phyloP scores from a whole-genome alignment of 257 asterid genomes.

The Solanum chilense region DNA sequence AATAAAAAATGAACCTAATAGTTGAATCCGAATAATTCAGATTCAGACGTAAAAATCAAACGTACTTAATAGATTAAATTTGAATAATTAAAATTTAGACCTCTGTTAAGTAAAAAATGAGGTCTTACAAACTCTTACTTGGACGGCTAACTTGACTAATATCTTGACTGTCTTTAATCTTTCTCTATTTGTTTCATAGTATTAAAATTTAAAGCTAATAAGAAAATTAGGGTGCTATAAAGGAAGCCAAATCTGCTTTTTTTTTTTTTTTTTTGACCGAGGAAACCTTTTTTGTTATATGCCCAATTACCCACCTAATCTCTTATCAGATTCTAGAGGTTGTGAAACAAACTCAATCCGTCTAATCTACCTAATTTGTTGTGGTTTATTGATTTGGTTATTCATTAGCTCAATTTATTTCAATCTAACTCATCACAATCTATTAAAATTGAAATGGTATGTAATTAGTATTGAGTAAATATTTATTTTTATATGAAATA shows the following conservation, averaged over 20 bases:
- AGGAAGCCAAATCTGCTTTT: neutral
- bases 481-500: neutral
- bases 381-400: neutral
- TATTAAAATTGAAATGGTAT: too few species aligned
- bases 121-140: neutral
- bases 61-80: too few species aligned
- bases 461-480: too few species aligned
- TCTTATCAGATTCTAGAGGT: neutral
- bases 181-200: neutral
- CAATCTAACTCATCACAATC: too few species aligned
- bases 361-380: neutral
- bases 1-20: too few species aligned
- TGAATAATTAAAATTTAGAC: too few species aligned
- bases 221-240: neutral
- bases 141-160: neutral
- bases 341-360: neutral
- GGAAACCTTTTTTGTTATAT: too few species aligned
- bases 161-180: neutral
- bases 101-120: too few species aligned
- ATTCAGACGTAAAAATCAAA: too few species aligned
- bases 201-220: neutral
- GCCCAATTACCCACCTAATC: neutral
- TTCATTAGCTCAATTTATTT: neutral
- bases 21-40: too few species aligned
- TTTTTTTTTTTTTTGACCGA: too few species aligned